Percentiles rank a stretch among this genome's conserved stretches.
Conservation (phyloP, 2,329 filamentous ascomycete genomes). For the Cordyceps militaris region DNA sequence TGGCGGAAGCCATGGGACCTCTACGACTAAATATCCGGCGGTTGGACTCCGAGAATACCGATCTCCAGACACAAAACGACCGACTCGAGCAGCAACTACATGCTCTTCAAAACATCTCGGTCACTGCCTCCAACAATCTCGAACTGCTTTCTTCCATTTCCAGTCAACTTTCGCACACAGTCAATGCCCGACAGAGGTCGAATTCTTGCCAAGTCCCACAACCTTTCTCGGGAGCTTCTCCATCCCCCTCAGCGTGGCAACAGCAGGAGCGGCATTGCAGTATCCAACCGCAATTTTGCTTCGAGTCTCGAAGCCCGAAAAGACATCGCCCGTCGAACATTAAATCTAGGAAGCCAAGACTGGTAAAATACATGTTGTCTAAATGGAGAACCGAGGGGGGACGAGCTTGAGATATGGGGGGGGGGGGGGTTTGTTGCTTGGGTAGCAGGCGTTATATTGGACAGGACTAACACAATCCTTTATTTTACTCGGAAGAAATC, state of each 20-base stretch:
- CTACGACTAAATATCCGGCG: conserved; percentile 22
- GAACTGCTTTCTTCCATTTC: background rate
- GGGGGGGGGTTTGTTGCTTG: background rate
- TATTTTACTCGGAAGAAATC: background rate
- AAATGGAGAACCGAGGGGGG: conserved; percentile 4
- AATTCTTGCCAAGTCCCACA: background rate
- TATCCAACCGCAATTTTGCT: conserved; percentile 7
- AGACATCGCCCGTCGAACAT: background rate
- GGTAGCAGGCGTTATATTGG: background rate
- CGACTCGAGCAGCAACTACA: conserved; percentile 15
- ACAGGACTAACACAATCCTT: background rate
- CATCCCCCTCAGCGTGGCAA: background rate
- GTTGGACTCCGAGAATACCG: conserved; percentile 16
- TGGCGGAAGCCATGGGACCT: conserved; percentile 25
- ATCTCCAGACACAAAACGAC: conserved; percentile 21
- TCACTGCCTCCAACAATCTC: background rate
- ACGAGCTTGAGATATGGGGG: background rate
- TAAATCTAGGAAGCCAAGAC: background rate
- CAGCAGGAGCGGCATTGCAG: background rate
- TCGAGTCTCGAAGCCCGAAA: background rate
- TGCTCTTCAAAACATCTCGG: conserved; percentile 17
- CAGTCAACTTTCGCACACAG: conserved; percentile 10
- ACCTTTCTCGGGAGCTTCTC: background rate
- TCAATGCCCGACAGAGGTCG: background rate
- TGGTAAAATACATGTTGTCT: background rate